Percentiles rank a stretch among this genome's conserved stretches.
Conservation (phyloP, 148 eudicot genomes). For the Cornus suecica region DNA sequence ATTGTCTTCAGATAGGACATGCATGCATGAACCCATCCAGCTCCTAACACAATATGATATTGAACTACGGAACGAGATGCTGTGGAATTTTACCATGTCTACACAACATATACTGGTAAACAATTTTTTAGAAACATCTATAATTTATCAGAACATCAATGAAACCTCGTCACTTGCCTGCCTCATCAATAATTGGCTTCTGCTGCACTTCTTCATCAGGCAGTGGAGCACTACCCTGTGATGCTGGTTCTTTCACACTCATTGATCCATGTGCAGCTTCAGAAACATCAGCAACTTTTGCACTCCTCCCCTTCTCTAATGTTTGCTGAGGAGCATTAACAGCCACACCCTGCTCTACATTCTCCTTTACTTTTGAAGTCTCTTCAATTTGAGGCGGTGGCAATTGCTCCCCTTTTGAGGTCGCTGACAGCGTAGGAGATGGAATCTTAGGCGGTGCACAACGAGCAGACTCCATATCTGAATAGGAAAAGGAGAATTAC, state of each 20-base stretch:
- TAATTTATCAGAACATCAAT: not conserved
- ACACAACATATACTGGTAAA: not conserved
- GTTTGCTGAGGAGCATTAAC: constrained; percentile 25
- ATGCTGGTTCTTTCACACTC: constrained; percentile 54
- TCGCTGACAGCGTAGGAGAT: constrained; percentile 70
- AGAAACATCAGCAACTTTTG: constrained; percentile 50
- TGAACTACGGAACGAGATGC: not conserved
- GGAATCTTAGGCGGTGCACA: constrained; percentile 44
- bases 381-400: constrained; percentile 42
- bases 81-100: not conserved
- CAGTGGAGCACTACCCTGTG: constrained; percentile 56
- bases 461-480: constrained; percentile 69
- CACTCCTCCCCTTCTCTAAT: constrained; percentile 28
- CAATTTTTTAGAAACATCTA: not conserved
- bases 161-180: constrained; percentile 36
- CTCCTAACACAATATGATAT: not conserved
- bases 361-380: constrained; percentile 32
- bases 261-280: constrained; percentile 66
- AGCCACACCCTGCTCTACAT: constrained; percentile 22
- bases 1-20: not conserved
- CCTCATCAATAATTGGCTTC: constrained; percentile 49
- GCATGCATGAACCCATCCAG: not conserved
- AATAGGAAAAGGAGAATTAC: not conserved
- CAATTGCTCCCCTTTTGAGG: constrained; percentile 62
- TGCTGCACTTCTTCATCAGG: constrained; percentile 70